Evolutionary conservation across 495 filamentous ascomycete species (phyloP), one percentile per base, ranked within the genome.

Genomic region (Antarctomyces pellizariae): DNA sequence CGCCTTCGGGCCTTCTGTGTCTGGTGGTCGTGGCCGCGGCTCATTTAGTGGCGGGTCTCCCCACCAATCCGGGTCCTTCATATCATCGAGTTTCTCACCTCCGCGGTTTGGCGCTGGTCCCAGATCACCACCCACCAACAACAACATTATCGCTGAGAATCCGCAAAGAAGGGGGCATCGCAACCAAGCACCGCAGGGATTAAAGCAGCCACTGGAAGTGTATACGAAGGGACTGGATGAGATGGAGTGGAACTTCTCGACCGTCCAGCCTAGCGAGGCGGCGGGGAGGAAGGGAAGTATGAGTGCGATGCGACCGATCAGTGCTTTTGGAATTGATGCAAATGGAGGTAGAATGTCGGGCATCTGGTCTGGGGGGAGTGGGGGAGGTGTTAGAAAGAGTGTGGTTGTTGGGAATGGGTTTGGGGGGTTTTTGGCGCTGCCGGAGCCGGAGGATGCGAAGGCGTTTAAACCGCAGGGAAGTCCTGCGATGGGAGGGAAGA

Each of bases 171-270:
- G n/a, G n/a, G n/a, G n/a, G n/a, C n/a, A n/a, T n/a, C n/a, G n/a
- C n/a, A n/a, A n/a, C n/a, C 7, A 48, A 9, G 36, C 22, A 11
- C 42, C 56, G 3, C n/a, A 47, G 43, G 25, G 58, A 45, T 36
- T 74, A 60, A 42, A 53, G 34, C 68, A 75, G 33, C 64, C 64
- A 4, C 58, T 92, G 15, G 66, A 75, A 38, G 66, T 92, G 14
- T 90, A 82, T 46, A 78, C 66, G 44, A 92, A 90, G 49, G 74
- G 76, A 14, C 57, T 79, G 11, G 71, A 82, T 33, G 78, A 82
- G 38, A 53, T 78, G 12, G 77, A 83, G 36, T 92, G 82, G 82
- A 73, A 75, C 35, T 74, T 82, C 42, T 50, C 53, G 13, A 43
- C 43, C 15, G 50, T 62, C 13, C 35, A 48, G 35, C 47, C 52